Conservation (phyloP, 208 protist species). For the Leishmania lainsoni region DNA sequence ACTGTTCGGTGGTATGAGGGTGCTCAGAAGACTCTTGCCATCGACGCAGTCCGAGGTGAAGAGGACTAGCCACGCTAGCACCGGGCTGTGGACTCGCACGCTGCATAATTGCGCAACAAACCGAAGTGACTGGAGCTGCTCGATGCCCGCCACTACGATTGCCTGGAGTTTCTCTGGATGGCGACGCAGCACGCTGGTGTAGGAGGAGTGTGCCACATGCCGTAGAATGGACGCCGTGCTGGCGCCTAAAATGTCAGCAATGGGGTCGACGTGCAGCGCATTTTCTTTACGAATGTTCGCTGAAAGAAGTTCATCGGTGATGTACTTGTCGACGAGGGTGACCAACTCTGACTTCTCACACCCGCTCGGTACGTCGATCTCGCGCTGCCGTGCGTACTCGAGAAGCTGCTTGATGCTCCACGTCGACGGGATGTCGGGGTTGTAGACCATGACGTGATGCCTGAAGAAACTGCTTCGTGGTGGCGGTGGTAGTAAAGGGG, state of each 20-base stretch:
- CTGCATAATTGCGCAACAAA: slow-evolving; percentile 18
- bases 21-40: slow-evolving; percentile 8
- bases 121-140: slow-evolving; percentile 23
- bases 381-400: slow-evolving; percentile 37
- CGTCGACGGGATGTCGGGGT: slow-evolving; percentile 44
- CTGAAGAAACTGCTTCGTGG: not conserved
- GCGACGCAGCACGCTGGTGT: slow-evolving; percentile 37
- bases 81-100: slow-evolving; percentile 27
- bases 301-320: slow-evolving; percentile 22
- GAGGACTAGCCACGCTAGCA: slow-evolving; percentile 46
- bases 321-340: slow-evolving; percentile 35
- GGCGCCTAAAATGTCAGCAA: slow-evolving; percentile 25
- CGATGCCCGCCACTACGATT: slow-evolving; percentile 48
- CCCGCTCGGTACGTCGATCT: slow-evolving; percentile 31
- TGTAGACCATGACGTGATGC: slow-evolving; percentile 20
- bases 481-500: not conserved
- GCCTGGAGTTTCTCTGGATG: slow-evolving; percentile 39
- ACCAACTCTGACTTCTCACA: slow-evolving; percentile 35
- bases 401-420: slow-evolving; percentile 53
- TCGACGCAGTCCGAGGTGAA: slow-evolving; percentile 22
- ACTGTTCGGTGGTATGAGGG: slow-evolving; percentile 18
- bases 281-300: slow-evolving; percentile 23
- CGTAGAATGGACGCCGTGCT: slow-evolving; percentile 27
- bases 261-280: slow-evolving; percentile 6
- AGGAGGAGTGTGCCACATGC: slow-evolving; percentile 28